These are phyloP conservation scores for Mucor lusitanicus DNA, from an alignment of 371 early-diverging fungal species.

Conservation along the genomic window DNA sequence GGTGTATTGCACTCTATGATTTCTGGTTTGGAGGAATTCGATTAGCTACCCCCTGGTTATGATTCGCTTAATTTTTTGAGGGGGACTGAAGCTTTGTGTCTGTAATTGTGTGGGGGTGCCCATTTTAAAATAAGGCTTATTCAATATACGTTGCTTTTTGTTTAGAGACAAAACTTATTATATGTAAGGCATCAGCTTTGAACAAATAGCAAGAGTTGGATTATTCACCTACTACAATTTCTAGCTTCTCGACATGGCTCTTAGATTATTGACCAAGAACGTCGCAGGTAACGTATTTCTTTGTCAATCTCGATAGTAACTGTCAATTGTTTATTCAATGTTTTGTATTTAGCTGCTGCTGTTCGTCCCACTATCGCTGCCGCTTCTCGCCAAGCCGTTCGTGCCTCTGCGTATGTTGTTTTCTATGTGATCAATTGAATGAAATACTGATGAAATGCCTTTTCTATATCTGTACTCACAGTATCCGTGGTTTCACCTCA, in stretches of 20 bases:
- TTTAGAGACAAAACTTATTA: slow-evolving; percentile 7
- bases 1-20: not conserved
- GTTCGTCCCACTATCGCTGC: slow-evolving; percentile 43
- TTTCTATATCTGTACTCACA: slow-evolving; percentile 5
- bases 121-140: slow-evolving; percentile 1
- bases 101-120: slow-evolving; percentile 4
- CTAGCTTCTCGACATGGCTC: slow-evolving; percentile 38
- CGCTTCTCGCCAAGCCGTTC: slow-evolving; percentile 42
- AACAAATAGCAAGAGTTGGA: not conserved
- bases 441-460: not conserved
- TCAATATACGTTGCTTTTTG: not conserved
- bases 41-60: slow-evolving; percentile 2
- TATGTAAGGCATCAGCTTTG: not conserved
- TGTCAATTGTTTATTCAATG: not conserved
- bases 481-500: slow-evolving; percentile 45
- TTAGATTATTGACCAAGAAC: slow-evolving; percentile 53
- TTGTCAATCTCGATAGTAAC: not conserved
- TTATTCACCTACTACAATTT: not conserved
- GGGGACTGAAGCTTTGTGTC: not conserved
- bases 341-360: slow-evolving; percentile 29
- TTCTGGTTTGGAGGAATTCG: not conserved
- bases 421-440: not conserved
- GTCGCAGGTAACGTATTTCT: slow-evolving; percentile 24
- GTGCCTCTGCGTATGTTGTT: slow-evolving; percentile 44
- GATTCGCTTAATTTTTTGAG: not conserved